Base-by-base conservation (phyloP, 1,284 basidiomycete genomes). In the Leccinum subrobustum region DNA sequence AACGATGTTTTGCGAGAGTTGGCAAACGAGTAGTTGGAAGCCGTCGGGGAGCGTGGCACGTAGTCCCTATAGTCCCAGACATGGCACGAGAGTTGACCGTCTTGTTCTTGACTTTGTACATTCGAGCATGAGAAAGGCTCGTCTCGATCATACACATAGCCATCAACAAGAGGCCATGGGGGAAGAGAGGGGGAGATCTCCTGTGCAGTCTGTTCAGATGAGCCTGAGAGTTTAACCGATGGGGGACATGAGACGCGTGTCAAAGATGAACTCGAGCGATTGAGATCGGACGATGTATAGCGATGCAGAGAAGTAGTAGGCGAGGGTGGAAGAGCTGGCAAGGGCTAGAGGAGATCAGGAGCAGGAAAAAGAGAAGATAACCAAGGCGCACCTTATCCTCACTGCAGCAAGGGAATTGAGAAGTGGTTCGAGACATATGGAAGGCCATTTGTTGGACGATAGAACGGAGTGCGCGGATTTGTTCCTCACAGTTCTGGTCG, bases 361-460 rank as follows among this genome's bases (percentile, higher is more conserved):
- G 29, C n/a, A 2, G 47, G 1, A 2, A 9, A 1, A 1, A 18
- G 9, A 3, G 18, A 16, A 29, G 9, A n/a, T 14, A 29, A 14
- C 9, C 11, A 8, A 5, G 1, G 3, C 54, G 3, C 0, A 72
- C 71, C 71, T 72, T 75, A 58, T 72, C 68, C 14, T 25, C 31
- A 0, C 52, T 0, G 29, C 14, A 39, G 12, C 11, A 56, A 1
- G 60, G 20, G 2, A 60, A 51, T 0, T 50, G 23, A 1, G 54
- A 47, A 3, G 54, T 7, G 0, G 58, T 29, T 4, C 64, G 56
- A 1, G 67, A 58, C 18, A 65, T 66, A 58, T 65, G 73, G 44
- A 63, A 62, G 0, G 70, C 67, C 71, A 73, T 73, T 60, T 73
- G 71, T 33, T 75, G 73, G 1, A 73, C 71, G 53, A 75, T 69